These are phyloP conservation scores for Rhytidhysteron rufulum DNA, from an alignment of 2,329 filamentous ascomycete species.

Conservation along the genomic window DNA sequence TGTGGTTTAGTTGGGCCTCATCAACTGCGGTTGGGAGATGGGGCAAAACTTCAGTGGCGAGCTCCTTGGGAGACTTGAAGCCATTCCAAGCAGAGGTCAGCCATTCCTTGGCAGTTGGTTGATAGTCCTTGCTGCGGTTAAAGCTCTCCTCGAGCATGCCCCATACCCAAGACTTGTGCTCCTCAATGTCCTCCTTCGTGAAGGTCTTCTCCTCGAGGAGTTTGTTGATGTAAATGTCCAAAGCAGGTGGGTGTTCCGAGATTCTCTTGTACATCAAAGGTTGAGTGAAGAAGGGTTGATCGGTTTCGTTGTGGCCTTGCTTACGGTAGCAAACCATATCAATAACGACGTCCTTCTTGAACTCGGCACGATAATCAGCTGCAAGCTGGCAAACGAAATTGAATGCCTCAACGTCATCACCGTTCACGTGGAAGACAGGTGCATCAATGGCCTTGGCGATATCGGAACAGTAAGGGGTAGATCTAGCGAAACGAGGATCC, in stretches of 20 bases:
- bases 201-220: slow-evolving; percentile 90
- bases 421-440: slow-evolving; percentile 98
- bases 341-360: slow-evolving; percentile 97
- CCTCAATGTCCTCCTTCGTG: slow-evolving; percentile 94
- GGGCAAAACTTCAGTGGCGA: slow-evolving; percentile 88
- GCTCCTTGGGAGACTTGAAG: slow-evolving; percentile 98
- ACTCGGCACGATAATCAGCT: slow-evolving; percentile 96
- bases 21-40: slow-evolving; percentile 85
- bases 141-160: slow-evolving; percentile 98
- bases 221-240: slow-evolving; percentile 89
- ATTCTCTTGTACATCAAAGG: slow-evolving; percentile 99
- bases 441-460: slow-evolving; percentile 99
- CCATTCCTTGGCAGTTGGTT: slow-evolving; percentile 96
- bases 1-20: slow-evolving; percentile 68
- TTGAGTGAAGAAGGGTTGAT: slow-evolving; percentile 99
- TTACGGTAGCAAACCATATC: slow-evolving; percentile 99
- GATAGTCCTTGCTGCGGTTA: slow-evolving; percentile 94
- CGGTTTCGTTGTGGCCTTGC: slow-evolving; percentile 98
- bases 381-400: slow-evolving; percentile 98
- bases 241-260: slow-evolving; percentile 73
- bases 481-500: slow-evolving; percentile 93
- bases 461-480: slow-evolving; percentile 97
- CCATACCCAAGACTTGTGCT: slow-evolving; percentile 99
- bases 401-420: slow-evolving; percentile 95
- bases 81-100: slow-evolving; percentile 98